A percentile compares a stretch with the other conserved stretches of the same genome.
These are phyloP conservation scores for Astrothelium subdiscretum DNA, from an alignment of 495 filamentous ascomycete species.

Conservation along the genomic window DNA sequence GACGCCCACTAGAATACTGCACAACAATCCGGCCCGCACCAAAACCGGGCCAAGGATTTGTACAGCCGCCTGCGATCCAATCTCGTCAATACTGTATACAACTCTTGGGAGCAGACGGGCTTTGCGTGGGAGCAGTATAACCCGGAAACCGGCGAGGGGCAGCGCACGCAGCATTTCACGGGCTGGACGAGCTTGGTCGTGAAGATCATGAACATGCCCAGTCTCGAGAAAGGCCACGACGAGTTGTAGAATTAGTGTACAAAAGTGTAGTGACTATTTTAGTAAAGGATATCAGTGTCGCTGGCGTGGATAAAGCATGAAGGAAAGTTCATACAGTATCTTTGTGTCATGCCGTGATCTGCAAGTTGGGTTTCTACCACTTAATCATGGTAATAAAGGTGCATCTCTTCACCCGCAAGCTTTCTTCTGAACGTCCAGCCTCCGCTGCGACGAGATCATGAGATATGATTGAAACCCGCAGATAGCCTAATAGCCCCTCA, in stretches of 20 bases:
- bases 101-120: slow-evolving; percentile 77
- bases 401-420: too few relatives aligned
- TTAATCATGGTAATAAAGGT: too few relatives aligned
- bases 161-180: slow-evolving; percentile 94
- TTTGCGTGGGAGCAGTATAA: slow-evolving; percentile 99
- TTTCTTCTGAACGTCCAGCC: too few relatives aligned
- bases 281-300: background rate
- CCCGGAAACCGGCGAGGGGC: slow-evolving; percentile 79
- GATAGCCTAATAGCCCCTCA: too few relatives aligned
- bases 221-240: slow-evolving; percentile 29
- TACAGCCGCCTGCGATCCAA: slow-evolving; percentile 71
- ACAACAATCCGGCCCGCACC: slow-evolving; percentile 52
- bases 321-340: background rate
- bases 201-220: slow-evolving; percentile 90
- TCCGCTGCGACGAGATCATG: too few relatives aligned
- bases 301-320: background rate
- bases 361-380: too few relatives aligned
- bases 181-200: slow-evolving; percentile 97
- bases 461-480: too few relatives aligned
- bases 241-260: slow-evolving; percentile 22
- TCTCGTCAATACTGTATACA: slow-evolving; percentile 79
- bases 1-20: slow-evolving; percentile 38
- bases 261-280: background rate
- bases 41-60: slow-evolving; percentile 54
- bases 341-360: background rate